phyloP scores from a whole-genome alignment of 2,329 filamentous ascomycete genomes.

The Coniochaeta sp. region DNA sequence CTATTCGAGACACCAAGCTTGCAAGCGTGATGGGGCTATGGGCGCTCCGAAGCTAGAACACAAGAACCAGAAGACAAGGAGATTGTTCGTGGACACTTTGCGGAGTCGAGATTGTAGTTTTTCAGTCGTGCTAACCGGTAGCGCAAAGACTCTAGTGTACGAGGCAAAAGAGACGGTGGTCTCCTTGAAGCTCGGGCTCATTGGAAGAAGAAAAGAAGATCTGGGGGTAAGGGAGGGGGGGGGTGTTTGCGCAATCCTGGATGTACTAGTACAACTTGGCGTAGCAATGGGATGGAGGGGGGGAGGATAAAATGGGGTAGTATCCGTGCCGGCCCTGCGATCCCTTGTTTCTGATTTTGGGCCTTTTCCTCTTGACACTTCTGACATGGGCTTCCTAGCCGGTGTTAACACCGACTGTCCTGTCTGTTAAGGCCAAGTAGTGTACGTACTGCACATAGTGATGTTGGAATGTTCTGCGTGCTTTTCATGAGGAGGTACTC shows the following conservation, averaged over 20 bases:
- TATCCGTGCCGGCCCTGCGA: slow-evolving; percentile 2
- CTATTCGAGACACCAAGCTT: not conserved
- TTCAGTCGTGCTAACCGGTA: not conserved
- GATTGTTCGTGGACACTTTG: not conserved
- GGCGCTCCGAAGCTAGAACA: not conserved
- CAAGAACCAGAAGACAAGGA: not conserved
- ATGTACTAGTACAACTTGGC: not conserved
- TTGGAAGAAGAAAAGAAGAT: slow-evolving; percentile 3
- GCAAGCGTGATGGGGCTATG: not conserved
- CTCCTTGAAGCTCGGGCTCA: not conserved
- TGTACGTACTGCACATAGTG: too few relatives aligned
- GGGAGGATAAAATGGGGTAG: not conserved
- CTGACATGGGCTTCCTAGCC: not conserved
- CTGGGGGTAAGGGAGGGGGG: not conserved
- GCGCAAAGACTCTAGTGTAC: not conserved
- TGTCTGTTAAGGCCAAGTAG: not conserved
- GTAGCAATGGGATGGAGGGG: not conserved
- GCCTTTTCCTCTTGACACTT: slow-evolving; percentile 1
- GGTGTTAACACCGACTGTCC: not conserved
- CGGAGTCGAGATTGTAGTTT: not conserved
- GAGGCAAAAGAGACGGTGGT: not conserved
- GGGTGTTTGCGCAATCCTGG: not conserved
- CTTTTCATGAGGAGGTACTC: not conserved
- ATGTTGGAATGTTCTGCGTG: not conserved
- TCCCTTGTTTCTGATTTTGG: slow-evolving; percentile 4